Percentiles rank a stretch among this genome's conserved stretches.
phyloP scores from a whole-genome alignment of 371 early-diverging fungal species.

The Dentiscutata heterogama region DNA sequence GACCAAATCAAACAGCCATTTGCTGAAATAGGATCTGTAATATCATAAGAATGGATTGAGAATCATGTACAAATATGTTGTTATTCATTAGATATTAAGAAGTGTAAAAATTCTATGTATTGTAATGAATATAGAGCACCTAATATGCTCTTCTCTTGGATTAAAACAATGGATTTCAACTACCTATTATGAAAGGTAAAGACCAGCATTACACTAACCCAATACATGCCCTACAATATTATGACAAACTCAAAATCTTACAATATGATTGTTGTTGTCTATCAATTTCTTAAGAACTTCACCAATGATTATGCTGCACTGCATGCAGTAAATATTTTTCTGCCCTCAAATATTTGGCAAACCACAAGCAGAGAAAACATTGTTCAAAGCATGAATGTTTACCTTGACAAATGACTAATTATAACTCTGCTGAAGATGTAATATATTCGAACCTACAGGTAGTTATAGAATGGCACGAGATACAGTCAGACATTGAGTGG shows the following conservation, averaged over 20 bases:
- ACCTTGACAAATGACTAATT: no score
- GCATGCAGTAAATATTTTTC: not conserved
- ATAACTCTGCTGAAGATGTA: no score
- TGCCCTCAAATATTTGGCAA: not conserved
- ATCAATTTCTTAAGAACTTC: not conserved
- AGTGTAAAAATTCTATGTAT: not conserved
- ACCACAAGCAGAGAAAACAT: not conserved
- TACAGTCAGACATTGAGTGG: no score
- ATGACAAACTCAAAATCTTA: not conserved
- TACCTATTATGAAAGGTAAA: not conserved
- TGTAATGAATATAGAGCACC: not conserved
- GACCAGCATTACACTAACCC: not conserved
- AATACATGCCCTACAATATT: not conserved
- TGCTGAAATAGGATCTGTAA: no score
- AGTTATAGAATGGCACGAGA: no score
- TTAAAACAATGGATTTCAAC: not conserved
- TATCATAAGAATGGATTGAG: not conserved
- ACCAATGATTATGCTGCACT: not conserved
- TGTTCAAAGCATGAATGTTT: no score
- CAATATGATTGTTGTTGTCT: not conserved
- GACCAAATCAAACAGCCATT: not conserved
- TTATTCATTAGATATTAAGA: conserved; percentile 16
- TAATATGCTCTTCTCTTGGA: not conserved
- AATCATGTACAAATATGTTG: not conserved
- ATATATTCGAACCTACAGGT: no score